These are phyloP conservation scores for Prunus kanzakura DNA, from an alignment of 306 rosid genomes.

Conservation along the genomic window DNA sequence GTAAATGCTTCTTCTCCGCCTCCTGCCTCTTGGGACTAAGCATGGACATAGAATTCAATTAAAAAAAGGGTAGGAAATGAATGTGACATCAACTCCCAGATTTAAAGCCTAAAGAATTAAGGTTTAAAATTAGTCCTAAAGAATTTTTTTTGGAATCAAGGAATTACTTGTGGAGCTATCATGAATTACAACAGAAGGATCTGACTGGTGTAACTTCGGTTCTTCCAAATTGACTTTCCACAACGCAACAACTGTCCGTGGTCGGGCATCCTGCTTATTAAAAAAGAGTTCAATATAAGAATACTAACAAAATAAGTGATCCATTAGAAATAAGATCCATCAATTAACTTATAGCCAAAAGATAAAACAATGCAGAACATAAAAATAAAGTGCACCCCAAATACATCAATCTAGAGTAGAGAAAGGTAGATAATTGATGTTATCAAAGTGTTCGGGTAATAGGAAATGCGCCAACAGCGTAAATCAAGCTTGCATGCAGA, in stretches of 20 bases:
- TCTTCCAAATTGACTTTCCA: constrained; percentile 88
- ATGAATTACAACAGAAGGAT: constrained; percentile 67
- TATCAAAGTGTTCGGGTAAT: not conserved
- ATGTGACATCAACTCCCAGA: constrained; percentile 21
- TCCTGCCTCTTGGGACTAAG: constrained; percentile 31
- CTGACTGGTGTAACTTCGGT: constrained; percentile 73
- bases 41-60: constrained; percentile 29
- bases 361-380: not conserved
- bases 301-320: constrained; percentile 8
- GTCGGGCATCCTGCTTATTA: constrained; percentile 75
- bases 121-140: not conserved
- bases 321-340: not conserved
- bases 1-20: not conserved
- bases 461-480: not conserved
- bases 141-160: constrained; percentile 18
- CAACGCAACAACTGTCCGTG: constrained; percentile 60
- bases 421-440: not conserved
- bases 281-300: constrained; percentile 6
- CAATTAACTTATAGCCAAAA: not conserved
- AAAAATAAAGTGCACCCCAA: not conserved
- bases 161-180: constrained; percentile 54
- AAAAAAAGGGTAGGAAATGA: constrained; percentile 23
- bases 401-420: constrained; percentile 1
- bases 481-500: not conserved
- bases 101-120: not conserved